A percentile compares a stretch with the other conserved stretches of the same genome.
These are phyloP conservation scores for Fragaria vesca DNA, from an alignment of 306 rosid species.

Conservation along the genomic window DNA sequence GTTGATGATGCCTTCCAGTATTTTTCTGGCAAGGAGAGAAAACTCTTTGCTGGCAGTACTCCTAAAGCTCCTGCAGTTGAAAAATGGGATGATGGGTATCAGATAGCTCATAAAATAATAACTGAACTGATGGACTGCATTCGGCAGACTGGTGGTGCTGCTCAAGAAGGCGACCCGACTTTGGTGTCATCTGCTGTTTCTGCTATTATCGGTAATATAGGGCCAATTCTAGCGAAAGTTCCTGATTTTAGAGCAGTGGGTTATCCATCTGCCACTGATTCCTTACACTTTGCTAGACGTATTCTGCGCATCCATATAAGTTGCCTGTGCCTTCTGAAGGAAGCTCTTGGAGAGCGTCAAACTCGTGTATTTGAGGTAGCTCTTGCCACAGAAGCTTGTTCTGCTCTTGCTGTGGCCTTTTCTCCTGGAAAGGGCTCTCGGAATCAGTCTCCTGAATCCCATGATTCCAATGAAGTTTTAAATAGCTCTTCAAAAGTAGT, in stretches of 20 bases:
- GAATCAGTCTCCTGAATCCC: conserved; percentile 77
- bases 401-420: conserved; percentile 68
- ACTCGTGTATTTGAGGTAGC: conserved; percentile 94
- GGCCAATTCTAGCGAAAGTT: conserved; percentile 57
- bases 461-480: conserved; percentile 55
- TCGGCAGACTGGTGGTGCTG: conserved; percentile 98
- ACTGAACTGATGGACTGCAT: conserved; percentile 76
- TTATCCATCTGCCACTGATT: conserved; percentile 45
- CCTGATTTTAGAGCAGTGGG: conserved; percentile 57
- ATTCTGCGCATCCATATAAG: conserved; percentile 68
- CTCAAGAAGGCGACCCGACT: conserved; percentile 98
- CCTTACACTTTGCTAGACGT: conserved; percentile 61
- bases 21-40: conserved; percentile 74
- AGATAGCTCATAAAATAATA: conserved; percentile 71
- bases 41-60: conserved; percentile 47
- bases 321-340: conserved; percentile 89
- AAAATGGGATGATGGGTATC: conserved; percentile 86
- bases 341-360: conserved; percentile 97
- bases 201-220: conserved; percentile 75
- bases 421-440: conserved; percentile 80
- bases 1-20: conserved; percentile 59
- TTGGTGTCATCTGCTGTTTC: conserved; percentile 90
- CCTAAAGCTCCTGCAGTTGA: conserved; percentile 66
- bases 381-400: conserved; percentile 87
- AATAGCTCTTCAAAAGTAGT: conserved; percentile 45